phyloP scores from a whole-genome alignment of 2,329 filamentous ascomycete genomes.

The Diaporthe amygdali region DNA sequence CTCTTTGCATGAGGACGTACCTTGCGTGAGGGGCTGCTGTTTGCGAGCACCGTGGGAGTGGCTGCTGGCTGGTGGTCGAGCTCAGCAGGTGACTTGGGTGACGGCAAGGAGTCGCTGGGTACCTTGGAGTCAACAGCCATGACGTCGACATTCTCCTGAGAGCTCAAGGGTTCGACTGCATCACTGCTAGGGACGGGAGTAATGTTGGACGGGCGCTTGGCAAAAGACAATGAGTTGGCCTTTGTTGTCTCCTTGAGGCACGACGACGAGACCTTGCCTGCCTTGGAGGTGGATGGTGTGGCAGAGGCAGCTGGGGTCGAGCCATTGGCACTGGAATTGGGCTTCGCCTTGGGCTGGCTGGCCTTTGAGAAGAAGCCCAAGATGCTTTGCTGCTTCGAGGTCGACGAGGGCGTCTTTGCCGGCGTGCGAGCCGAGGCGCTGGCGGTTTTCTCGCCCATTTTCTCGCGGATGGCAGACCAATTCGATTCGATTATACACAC shows the following conservation, averaged over 20 bases:
- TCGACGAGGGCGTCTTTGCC: constrained; percentile 44
- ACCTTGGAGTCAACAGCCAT: constrained; percentile 49
- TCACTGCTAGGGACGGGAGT: constrained; percentile 87
- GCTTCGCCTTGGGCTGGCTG: constrained; percentile 27
- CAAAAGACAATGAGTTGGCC: constrained; percentile 46
- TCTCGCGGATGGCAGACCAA: background rate
- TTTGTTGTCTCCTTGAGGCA: constrained; percentile 52
- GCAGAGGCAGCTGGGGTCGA: constrained; percentile 32
- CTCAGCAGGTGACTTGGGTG: constrained; percentile 48
- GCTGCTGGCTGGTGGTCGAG: constrained; percentile 40
- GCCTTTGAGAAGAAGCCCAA: constrained; percentile 80
- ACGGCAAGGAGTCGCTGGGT: constrained; percentile 56
- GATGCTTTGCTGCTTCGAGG: constrained; percentile 72
- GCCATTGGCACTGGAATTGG: constrained; percentile 40
- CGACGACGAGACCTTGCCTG: constrained; percentile 37
- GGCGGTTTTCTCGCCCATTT: constrained; percentile 22
- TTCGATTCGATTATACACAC: background rate
- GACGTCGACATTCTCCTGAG: constrained; percentile 66
- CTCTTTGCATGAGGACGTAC: constrained; percentile 47
- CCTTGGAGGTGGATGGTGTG: constrained; percentile 30
- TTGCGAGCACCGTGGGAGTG: constrained; percentile 44
- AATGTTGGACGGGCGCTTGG: constrained; percentile 50
- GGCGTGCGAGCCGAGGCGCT: constrained; percentile 39
- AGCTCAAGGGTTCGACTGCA: constrained; percentile 68
- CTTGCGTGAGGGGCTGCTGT: constrained; percentile 81